Evolutionary conservation across 2,329 filamentous ascomycete species (phyloP), one percentile per base, ranked within the genome.

Genomic region (Monilinia vaccinii-corymbosi): DNA sequence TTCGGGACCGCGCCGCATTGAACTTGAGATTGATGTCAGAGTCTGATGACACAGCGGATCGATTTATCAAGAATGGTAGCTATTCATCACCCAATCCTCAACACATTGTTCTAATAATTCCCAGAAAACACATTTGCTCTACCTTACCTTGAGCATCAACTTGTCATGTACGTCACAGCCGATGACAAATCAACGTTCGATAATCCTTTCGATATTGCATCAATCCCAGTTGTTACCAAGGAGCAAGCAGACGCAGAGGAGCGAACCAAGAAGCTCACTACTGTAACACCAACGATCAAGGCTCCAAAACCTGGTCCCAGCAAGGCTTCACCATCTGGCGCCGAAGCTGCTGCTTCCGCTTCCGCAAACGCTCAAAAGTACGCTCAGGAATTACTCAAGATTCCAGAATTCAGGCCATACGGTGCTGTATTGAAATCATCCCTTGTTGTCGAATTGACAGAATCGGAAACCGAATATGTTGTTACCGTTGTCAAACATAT

Each of bases 241-340:
- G 94, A 97, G 74, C 91, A 99, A 77, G 93, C 93, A 63, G 87
- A 97, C 69, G 94, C 94, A 14, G 93, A 97, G 74, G 94, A 97
- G 75, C 85, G 93, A 68, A 96, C 90, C 32, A 96, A 96, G 86
- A 97, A 97, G 79, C 88, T 97, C 69, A 96, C 91, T 3, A 90
- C 90, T 21, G 89, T 91, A 18, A 91, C 92, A 1, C 92, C 93
- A 11, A 96, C 91, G 3, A 86, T 97, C 78, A 97, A 97, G 76
- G 90, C 93, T 34, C 92, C 93, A 61, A 91, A 91, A 72, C 78
- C 89, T 34, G 87, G 88, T 32, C 85, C 91, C 28, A 78, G 84
- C 60, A 96, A 95, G 78, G 75, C 85, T 63, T 79, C 87, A 49
- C 74, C 84, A 62, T 81, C 82, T 45, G 82, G 87, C 46, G 85